Conservation (phyloP, 305 asterid genomes). For the Ajuga reptans region DNA sequence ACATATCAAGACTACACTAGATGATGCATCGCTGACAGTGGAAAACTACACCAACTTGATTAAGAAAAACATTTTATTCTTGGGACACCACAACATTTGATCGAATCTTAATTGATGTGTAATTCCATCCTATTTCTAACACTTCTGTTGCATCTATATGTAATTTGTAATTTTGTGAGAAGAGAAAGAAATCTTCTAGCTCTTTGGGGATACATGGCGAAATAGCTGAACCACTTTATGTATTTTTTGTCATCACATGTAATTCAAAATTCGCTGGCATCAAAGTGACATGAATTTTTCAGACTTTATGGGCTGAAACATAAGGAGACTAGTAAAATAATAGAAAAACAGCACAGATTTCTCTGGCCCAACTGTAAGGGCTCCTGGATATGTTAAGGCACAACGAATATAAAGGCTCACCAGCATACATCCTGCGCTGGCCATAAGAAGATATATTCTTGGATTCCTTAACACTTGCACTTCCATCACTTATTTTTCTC, state of each 20-base stretch:
- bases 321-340: not conserved
- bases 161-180: not conserved
- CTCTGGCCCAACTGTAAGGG: too few species aligned
- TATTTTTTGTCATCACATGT: not conserved
- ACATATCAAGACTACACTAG: not conserved
- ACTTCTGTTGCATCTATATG: not conserved
- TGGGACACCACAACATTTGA: not conserved
- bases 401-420: conserved; percentile 24
- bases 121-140: not conserved
- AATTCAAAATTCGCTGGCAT: not conserved
- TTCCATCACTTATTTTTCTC: conserved; percentile 30
- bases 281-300: not conserved
- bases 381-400: too few species aligned
- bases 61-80: too few species aligned
- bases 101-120: not conserved
- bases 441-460: conserved; percentile 26
- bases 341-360: too few species aligned
- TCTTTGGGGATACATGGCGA: not conserved
- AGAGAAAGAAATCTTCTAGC: too few species aligned
- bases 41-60: not conserved
- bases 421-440: conserved; percentile 27
- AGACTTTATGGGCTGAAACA: not conserved
- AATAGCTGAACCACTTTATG: not conserved
- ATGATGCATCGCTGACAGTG: not conserved
- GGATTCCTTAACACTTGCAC: conserved; percentile 28